Percentiles rank a stretch among this genome's conserved stretches.
These are phyloP conservation scores for Phytophthora pisi DNA, from an alignment of 352 stramenopile genomes.

Conservation along the genomic window DNA sequence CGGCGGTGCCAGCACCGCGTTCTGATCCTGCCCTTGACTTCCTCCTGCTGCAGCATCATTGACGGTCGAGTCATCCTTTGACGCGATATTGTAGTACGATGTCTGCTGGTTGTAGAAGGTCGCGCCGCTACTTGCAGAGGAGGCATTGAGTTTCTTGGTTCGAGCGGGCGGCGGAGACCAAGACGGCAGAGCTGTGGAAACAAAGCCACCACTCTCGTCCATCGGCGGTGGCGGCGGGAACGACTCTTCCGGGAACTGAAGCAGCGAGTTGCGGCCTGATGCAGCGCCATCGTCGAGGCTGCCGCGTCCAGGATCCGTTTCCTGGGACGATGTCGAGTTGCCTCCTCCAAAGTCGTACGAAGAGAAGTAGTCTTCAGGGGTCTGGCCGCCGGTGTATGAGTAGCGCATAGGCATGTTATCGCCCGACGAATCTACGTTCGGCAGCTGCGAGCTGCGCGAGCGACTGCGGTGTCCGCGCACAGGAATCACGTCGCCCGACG, in stretches of 20 bases:
- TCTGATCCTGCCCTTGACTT: conserved; percentile 57
- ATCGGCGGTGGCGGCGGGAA: conserved; percentile 76
- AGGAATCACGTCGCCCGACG: conserved; percentile 34
- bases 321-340: conserved; percentile 61
- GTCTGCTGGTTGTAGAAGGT: conserved; percentile 78
- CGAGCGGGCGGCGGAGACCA: conserved; percentile 79
- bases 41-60: conserved; percentile 12
- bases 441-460: conserved; percentile 57
- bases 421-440: conserved; percentile 36
- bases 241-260: conserved; percentile 71
- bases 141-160: conserved; percentile 71
- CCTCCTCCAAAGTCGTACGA: conserved; percentile 45
- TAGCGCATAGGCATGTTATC: conserved; percentile 61
- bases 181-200: conserved; percentile 69
- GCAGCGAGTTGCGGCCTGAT: conserved; percentile 37
- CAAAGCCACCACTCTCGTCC: conserved; percentile 69
- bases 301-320: conserved; percentile 43
- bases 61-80: conserved; percentile 50
- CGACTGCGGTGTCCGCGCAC: conserved; percentile 59
- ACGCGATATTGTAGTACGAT: conserved; percentile 74
- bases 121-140: conserved; percentile 30
- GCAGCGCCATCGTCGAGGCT: conserved; percentile 26
- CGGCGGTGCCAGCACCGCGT: conserved; percentile 66
- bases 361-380: conserved; percentile 61
- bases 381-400: conserved; percentile 63